These are phyloP conservation scores for Apiospora arundinis DNA, from an alignment of 2,329 filamentous ascomycete species.

Conservation along the genomic window DNA sequence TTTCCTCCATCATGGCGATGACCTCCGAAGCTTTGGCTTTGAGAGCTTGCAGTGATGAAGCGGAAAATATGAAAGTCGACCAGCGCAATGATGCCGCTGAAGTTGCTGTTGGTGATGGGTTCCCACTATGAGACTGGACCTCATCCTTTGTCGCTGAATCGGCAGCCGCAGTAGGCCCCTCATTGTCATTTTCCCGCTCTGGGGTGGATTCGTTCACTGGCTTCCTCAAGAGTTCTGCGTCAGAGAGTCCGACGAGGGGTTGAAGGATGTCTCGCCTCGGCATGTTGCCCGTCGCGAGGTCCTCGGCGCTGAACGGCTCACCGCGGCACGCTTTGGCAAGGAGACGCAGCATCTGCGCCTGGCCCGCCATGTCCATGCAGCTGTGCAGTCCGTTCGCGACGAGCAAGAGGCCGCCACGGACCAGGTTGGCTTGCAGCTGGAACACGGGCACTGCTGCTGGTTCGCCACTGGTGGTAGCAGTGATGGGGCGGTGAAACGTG, in stretches of 20 bases:
- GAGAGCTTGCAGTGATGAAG: constrained; percentile 44
- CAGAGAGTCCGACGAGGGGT: constrained; percentile 40
- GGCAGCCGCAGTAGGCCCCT: not conserved
- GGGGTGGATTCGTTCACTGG: not conserved
- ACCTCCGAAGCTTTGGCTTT: constrained; percentile 40
- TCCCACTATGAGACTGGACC: not conserved
- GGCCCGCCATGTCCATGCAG: constrained; percentile 57
- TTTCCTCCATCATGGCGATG: constrained; percentile 15
- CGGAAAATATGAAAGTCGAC: constrained; percentile 52
- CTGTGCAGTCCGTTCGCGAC: constrained; percentile 56
- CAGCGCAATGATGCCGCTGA: constrained; percentile 37
- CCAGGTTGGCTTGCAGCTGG: constrained; percentile 54
- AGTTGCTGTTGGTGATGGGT: not conserved
- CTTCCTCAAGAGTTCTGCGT: constrained; percentile 32
- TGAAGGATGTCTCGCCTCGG: constrained; percentile 45
- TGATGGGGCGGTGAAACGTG: not conserved
- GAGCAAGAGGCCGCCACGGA: constrained; percentile 56
- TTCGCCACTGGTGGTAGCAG: not conserved
- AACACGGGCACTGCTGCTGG: constrained; percentile 45
- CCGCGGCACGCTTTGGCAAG: constrained; percentile 55
- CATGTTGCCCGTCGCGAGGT: constrained; percentile 50
- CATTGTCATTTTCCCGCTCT: no score
- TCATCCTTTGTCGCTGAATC: not conserved
- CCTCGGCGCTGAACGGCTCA: constrained; percentile 52
- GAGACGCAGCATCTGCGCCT: constrained; percentile 52